Evolutionary conservation across 2,329 filamentous ascomycete species (phyloP), one percentile per base, ranked within the genome.

Genomic region (Endocalyx cinctus): DNA sequence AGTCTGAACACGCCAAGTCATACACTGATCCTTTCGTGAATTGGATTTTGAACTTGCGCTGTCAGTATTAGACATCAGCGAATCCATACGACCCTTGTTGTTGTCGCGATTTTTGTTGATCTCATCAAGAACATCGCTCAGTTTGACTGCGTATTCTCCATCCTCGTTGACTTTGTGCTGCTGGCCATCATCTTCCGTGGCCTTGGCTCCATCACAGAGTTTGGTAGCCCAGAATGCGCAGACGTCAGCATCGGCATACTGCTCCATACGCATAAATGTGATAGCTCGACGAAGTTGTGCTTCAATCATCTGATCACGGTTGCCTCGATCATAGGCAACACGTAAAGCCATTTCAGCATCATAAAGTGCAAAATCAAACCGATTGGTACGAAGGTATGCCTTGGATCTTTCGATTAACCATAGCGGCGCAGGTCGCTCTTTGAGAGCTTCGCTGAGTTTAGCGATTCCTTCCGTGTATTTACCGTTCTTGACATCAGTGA

Each of bases 321-420:
- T 84, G 19, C 75, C 84, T 25, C 90, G 82, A 42, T 82, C 70
- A 17, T 65, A 66, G 3, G 81, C 82, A 4, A 72, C 62, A 23
- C 72, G 62, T 33, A 84, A 72, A 3, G 80, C 84, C 29, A 71
- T 69, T 42, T 87, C 77, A 23, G 82, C 79, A 58, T 89, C 84
- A 25, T 64, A 67, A 27, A 92, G 73, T 1, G 87, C 84, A 15
- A 74, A 69, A 3, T 77, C 66, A 35, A 77, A 70, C 31, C 78
- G 66, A 45, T 69, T 68, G 3, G 73, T 68, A 38, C 84, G 76
- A 31, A 86, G 73, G 54, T 88, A 82, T 25, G 87, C 87, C 26
- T 81, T 87, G 5, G 87, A 84, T 14, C 90, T 86, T 46, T 84
- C 79, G 42, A 92, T 77, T 42, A 90, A 82, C 76, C 92, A 96